Evolutionary conservation across 345 rosid genomes (phyloP).

Genomic region (Isatis tinctoria): DNA sequence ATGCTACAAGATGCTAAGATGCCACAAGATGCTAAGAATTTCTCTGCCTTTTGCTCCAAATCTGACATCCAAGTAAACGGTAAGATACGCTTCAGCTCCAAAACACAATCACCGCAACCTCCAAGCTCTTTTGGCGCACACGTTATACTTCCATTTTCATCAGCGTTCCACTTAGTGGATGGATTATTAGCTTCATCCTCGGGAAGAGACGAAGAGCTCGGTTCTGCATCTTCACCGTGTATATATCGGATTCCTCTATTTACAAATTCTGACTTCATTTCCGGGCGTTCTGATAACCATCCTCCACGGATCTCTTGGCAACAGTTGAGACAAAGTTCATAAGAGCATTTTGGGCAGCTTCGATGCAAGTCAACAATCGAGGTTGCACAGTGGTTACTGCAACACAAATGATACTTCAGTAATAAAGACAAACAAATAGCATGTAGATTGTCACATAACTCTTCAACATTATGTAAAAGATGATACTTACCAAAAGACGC

Average conservation of each 20-base stretch:
- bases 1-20: not conserved
- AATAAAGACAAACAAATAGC: not conserved
- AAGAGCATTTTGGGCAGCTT: slow-evolving; percentile 69
- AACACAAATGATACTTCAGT: not conserved
- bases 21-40: slow-evolving; percentile 24
- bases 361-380: slow-evolving; percentile 89
- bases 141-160: slow-evolving; percentile 48
- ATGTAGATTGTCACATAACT: not conserved
- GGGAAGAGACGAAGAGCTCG: not conserved
- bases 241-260: slow-evolving; percentile 60
- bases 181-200: slow-evolving; percentile 22
- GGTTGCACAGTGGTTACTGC: slow-evolving; percentile 89
- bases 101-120: slow-evolving; percentile 60
- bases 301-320: slow-evolving; percentile 75
- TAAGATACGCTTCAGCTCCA: slow-evolving; percentile 70
- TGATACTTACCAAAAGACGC: slow-evolving; percentile 68
- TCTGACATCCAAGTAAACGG: slow-evolving; percentile 55
- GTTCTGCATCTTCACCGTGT: slow-evolving; percentile 68
- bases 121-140: slow-evolving; percentile 68
- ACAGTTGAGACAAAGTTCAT: slow-evolving; percentile 80
- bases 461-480: not conserved
- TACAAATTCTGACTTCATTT: slow-evolving; percentile 37
- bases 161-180: slow-evolving; percentile 44
- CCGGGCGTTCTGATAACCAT: slow-evolving; percentile 38
- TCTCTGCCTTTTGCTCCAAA: slow-evolving; percentile 42